Percentiles rank a stretch among this genome's conserved stretches.
Conservation (phyloP, 176 grass and related monocot genomes). For the Oryza coarctata region DNA sequence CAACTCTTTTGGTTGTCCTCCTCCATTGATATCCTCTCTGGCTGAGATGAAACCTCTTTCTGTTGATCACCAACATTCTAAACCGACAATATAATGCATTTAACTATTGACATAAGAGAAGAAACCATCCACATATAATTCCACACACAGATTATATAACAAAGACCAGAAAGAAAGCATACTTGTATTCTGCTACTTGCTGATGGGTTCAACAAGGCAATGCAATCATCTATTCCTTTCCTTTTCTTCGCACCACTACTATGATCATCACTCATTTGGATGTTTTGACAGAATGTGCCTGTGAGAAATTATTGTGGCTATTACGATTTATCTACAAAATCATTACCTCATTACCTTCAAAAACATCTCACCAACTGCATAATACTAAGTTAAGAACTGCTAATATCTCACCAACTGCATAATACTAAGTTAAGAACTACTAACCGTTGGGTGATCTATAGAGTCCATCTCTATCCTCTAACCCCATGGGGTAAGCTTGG, state of each 20-base stretch:
- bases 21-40: conserved; percentile 38
- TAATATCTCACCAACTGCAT: conserved; percentile 5
- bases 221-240: conserved; percentile 39
- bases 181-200: conserved; percentile 41
- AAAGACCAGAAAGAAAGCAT: conserved; percentile 3
- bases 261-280: conserved; percentile 50
- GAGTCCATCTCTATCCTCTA: conserved; percentile 43
- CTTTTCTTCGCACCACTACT: conserved; percentile 59
- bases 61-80: conserved; percentile 54
- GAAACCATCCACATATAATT: conserved; percentile 15
- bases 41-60: conserved; percentile 51
- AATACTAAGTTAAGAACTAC: conserved; percentile 33
- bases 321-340: conserved; percentile 17
- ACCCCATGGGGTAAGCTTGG: conserved; percentile 46
- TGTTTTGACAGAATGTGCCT: conserved; percentile 59
- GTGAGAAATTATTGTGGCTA: not conserved
- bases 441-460: conserved; percentile 50
- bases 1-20: conserved; percentile 48
- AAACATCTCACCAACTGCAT: not conserved
- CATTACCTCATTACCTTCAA: not conserved
- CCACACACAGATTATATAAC: not conserved
- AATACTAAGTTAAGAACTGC: conserved; percentile 32
- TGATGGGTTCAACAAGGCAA: conserved; percentile 31
- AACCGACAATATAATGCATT: conserved; percentile 26
- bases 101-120: conserved; percentile 18